Evolutionary conservation across 192 early-diverging fungal genomes (phyloP), one percentile per base, ranked within the genome.

Genomic region (Oehlia diaphana): DNA sequence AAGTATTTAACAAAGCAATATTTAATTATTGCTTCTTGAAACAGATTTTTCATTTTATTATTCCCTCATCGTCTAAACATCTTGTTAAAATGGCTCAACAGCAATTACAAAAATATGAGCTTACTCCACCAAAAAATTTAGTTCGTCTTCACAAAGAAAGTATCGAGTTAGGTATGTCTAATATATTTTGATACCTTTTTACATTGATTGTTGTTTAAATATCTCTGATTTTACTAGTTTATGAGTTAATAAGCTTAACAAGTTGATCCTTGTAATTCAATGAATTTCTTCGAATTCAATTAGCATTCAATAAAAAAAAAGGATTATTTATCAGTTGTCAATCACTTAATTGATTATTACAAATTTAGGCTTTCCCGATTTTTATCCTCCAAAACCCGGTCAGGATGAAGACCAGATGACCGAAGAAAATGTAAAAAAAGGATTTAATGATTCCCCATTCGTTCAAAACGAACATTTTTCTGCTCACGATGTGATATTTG

Each of bases 391-490:
- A 10, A 81, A 77, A 28, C 61, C 79, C 4, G 71, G 47, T 23
- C 84, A 86, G 61, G 70, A 82, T 71, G 87, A 87, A 79, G 84
- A 85, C 72, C 75, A 76, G 47, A 79, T 91, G 71, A 89, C 82
- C 19, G 91, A 92, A 80, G 78, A 84, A 23, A 88, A 86, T 63
- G 88, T 92, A 44, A 85, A 89, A 12, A 84, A 87, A 66, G 91
- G 91, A 2, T 89, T 85, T 72, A 80, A 84, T 3, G 89, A 90
- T 72, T 70, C 72, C 39, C 81, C 83, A 16, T 72, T 85, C 9
- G 84, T 88, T 35, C 78, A 89, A 83, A 85, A 86, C 62, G 89
- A 90, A 58, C 83, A 84, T 63, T 82, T 86, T 16, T 89, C 86
- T 65, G 89, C 88, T 6, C 86, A 89, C 58, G 88, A 88, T 23